Evolutionary conservation across 2,329 filamentous ascomycete species (phyloP).

Genomic region (Berkeleyomyces rouxiae): DNA sequence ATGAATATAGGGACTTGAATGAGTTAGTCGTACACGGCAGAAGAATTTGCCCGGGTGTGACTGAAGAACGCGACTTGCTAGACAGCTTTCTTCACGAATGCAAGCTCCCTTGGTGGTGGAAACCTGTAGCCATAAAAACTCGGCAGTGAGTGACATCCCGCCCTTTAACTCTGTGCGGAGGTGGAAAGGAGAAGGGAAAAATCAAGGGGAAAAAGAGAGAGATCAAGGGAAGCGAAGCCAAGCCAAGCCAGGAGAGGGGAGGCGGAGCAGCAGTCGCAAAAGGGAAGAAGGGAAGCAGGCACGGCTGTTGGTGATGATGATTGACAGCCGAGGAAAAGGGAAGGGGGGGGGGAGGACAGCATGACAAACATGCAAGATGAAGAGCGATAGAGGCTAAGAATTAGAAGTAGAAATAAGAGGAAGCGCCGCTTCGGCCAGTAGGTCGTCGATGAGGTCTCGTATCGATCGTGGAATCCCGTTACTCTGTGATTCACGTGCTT

Average conservation of each 20-base stretch:
- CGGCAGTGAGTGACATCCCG: too few relatives aligned
- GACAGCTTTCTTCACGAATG: not conserved
- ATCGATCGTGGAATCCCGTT: not conserved
- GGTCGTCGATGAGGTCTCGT: too few relatives aligned
- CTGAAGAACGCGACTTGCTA: not conserved
- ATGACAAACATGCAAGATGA: too few relatives aligned
- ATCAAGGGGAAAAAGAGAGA: not conserved
- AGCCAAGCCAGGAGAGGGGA: not conserved
- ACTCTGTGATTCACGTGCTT: not conserved
- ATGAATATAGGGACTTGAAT: too few relatives aligned
- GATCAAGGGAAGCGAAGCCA: not conserved
- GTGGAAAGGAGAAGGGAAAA: not conserved
- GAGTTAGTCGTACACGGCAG: not conserved
- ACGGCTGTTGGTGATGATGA: not conserved
- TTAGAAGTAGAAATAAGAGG: too few relatives aligned
- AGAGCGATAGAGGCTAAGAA: too few relatives aligned
- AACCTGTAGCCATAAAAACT: too few relatives aligned
- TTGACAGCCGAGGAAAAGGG: not conserved
- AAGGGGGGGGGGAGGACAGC: not conserved
- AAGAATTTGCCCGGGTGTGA: not conserved
- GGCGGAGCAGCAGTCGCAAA: not conserved
- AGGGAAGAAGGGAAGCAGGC: not conserved
- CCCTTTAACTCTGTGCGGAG: too few relatives aligned
- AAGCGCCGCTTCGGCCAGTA: too few relatives aligned
- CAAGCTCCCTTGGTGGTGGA: not conserved